phyloP scores from a whole-genome alignment of 208 protist genomes.

The Crithidia fasciculata region DNA sequence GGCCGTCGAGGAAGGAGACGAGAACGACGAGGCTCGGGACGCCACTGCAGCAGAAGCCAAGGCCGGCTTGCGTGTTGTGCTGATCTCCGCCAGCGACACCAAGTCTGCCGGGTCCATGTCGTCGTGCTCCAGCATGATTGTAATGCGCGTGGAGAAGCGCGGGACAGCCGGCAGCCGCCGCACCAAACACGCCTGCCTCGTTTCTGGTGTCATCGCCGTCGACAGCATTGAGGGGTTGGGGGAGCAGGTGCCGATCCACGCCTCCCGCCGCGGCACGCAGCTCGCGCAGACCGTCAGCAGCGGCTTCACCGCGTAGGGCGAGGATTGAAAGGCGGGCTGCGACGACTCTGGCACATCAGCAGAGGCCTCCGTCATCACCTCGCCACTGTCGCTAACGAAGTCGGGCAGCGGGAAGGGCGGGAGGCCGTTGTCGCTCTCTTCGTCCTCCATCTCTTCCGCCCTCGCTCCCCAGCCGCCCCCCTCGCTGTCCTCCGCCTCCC shows the following conservation, averaged over 20 bases:
- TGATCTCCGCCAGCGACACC: constrained; percentile 70
- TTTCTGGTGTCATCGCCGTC: not conserved
- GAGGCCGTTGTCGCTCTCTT: constrained; percentile 9
- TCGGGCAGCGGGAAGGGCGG: constrained; percentile 14
- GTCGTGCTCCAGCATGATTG: constrained; percentile 82
- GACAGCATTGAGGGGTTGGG: constrained; percentile 11
- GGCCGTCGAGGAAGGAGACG: not conserved
- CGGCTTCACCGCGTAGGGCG: constrained; percentile 66
- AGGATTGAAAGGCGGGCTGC: constrained; percentile 30
- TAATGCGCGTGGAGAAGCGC: constrained; percentile 78
- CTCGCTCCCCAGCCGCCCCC: constrained; percentile 5
- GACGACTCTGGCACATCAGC: constrained; percentile 1
- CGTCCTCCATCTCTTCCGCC: constrained; percentile 26
- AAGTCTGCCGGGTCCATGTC: constrained; percentile 66
- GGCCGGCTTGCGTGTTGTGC: constrained; percentile 28
- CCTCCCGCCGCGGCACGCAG: constrained; percentile 76
- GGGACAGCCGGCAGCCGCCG: constrained; percentile 66
- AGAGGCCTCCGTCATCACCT: constrained; percentile 13
- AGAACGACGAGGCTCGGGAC: not conserved
- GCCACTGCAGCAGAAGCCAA: not conserved
- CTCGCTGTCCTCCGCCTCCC: not conserved
- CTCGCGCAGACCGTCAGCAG: constrained; percentile 78
- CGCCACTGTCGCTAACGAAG: not conserved
- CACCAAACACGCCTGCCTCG: constrained; percentile 23
- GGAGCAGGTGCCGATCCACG: constrained; percentile 51